Evolutionary conservation across 2,329 filamentous ascomycete genomes (phyloP).

Genomic region (Penicillium corylophilum): DNA sequence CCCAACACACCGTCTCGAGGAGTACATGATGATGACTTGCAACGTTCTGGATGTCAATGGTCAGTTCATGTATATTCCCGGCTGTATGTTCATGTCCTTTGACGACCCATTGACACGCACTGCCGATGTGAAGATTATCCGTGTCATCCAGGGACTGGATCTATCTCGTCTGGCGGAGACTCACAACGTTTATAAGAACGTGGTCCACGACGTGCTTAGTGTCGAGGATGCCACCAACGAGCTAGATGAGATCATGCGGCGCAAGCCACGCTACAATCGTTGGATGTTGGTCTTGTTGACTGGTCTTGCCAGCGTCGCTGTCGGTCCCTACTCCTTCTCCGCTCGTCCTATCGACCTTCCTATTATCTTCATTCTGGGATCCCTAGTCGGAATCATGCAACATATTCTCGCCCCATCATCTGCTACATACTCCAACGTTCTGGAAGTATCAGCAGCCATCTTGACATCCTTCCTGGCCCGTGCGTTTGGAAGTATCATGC

Average conservation of each 20-base stretch:
- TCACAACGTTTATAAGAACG: slow-evolving; percentile 46
- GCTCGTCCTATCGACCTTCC: slow-evolving; percentile 61
- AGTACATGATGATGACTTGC: slow-evolving; percentile 86
- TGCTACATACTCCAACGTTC: slow-evolving; percentile 53
- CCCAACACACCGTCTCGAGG: slow-evolving; percentile 51
- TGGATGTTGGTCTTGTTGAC: slow-evolving; percentile 63
- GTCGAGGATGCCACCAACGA: slow-evolving; percentile 40
- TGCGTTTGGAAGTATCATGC: slow-evolving; percentile 62
- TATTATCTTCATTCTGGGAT: slow-evolving; percentile 65
- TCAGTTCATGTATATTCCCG: slow-evolving; percentile 82
- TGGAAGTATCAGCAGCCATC: slow-evolving; percentile 53
- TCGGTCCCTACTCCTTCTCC: slow-evolving; percentile 75
- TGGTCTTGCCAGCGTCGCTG: slow-evolving; percentile 69
- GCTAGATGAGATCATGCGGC: slow-evolving; percentile 54
- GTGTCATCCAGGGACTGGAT: slow-evolving; percentile 41
- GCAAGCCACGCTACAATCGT: slow-evolving; percentile 53
- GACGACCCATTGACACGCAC: slow-evolving; percentile 51
- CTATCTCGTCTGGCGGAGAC: slow-evolving; percentile 43
- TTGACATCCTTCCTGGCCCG: slow-evolving; percentile 66
- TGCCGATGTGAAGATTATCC: slow-evolving; percentile 45
- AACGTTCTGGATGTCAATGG: slow-evolving; percentile 81
- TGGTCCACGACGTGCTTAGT: slow-evolving; percentile 44
- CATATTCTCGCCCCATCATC: slow-evolving; percentile 72
- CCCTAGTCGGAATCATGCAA: slow-evolving; percentile 70
- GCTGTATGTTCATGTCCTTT: slow-evolving; percentile 56